These are phyloP conservation scores for Taphrina communis DNA, from an alignment of 1,139 yeast genomes.

Conservation along the genomic window DNA sequence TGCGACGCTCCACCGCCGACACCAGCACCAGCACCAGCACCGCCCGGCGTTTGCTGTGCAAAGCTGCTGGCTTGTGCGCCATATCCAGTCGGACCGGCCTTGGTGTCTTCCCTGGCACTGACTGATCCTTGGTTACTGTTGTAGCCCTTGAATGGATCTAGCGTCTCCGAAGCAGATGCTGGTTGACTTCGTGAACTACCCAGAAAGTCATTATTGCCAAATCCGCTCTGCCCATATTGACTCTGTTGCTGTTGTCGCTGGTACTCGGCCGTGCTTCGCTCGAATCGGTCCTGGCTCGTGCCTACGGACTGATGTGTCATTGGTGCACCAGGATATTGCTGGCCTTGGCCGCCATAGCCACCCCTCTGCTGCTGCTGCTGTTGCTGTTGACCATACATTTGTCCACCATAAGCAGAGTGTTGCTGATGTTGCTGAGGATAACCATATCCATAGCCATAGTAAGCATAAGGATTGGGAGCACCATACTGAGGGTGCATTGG, in stretches of 20 bases:
- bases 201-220: constrained; percentile 26
- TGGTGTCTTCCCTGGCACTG: constrained; percentile 25
- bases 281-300: constrained; percentile 39
- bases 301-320: constrained; percentile 27
- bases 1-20: neutral
- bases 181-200: constrained; percentile 33
- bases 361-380: constrained; percentile 32
- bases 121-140: constrained; percentile 24
- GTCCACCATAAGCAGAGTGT: constrained; percentile 30
- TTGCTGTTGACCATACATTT: constrained; percentile 37
- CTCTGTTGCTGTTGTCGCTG: constrained; percentile 33
- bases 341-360: constrained; percentile 6
- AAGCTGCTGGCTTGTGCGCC: constrained; percentile 15
- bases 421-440: constrained; percentile 33
- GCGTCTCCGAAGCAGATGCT: constrained; percentile 3
- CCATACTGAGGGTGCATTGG: constrained; percentile 38
- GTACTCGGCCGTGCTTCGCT: constrained; percentile 38
- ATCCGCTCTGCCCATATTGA: constrained; percentile 21
- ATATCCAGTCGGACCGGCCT: constrained; percentile 20
- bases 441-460: constrained; percentile 39
- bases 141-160: constrained; percentile 36
- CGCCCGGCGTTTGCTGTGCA: constrained; percentile 3
- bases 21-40: neutral
- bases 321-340: constrained; percentile 22
- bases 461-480: constrained; percentile 40